A percentile compares a stretch with the other conserved stretches of the same genome.
phyloP scores from a whole-genome alignment of 2,329 filamentous ascomycete species.

The Bisporella sp. region DNA sequence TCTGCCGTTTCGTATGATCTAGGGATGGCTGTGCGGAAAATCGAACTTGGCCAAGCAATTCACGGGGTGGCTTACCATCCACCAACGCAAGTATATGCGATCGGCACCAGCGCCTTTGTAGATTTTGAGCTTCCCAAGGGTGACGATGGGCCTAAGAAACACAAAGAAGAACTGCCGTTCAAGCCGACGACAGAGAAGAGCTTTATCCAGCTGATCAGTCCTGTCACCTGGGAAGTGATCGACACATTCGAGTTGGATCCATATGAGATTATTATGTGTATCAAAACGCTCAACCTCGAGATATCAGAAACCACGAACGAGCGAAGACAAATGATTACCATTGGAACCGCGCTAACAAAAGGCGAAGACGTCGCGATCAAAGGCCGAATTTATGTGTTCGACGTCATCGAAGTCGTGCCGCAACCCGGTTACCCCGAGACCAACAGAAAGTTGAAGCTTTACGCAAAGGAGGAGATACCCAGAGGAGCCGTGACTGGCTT shows the following conservation, averaged over 20 bases:
- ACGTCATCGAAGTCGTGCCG: conserved; percentile 86
- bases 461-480: conserved; percentile 84
- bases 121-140: conserved; percentile 82
- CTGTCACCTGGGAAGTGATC: conserved; percentile 70
- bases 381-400: conserved; percentile 83
- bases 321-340: conserved; percentile 70
- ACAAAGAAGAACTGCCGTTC: conserved; percentile 56
- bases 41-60: conserved; percentile 63
- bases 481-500: conserved; percentile 86
- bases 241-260: conserved; percentile 68
- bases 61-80: conserved; percentile 71
- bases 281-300: conserved; percentile 80
- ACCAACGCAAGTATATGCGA: conserved; percentile 65
- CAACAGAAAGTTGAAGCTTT: conserved; percentile 74
- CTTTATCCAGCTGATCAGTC: conserved; percentile 70
- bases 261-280: conserved; percentile 70
- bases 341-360: conserved; percentile 79
- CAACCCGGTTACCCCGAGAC: conserved; percentile 81
- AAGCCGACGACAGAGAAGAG: conserved; percentile 66
- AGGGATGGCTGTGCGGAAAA: conserved; percentile 67
- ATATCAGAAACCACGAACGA: conserved; percentile 88
- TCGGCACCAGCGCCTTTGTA: conserved; percentile 60
- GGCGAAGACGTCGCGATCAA: conserved; percentile 86
- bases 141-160: conserved; percentile 70
- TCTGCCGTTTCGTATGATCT: conserved; percentile 63